phyloP scores from a whole-genome alignment of 352 stramenopile genomes.

The Pythium phragmitis region DNA sequence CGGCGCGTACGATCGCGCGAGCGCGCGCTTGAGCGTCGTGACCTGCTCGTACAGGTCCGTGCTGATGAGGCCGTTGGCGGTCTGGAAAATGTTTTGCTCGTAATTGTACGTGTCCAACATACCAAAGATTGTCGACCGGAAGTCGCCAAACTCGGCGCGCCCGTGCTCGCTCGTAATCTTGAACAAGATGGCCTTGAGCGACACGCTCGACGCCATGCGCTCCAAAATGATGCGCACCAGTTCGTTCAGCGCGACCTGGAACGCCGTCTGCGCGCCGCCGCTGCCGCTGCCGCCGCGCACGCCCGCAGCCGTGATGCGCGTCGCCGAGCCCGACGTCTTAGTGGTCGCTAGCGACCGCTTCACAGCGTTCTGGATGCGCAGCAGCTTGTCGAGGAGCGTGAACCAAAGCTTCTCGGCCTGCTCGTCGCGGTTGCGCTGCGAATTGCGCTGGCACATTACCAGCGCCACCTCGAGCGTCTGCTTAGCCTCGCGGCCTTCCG shows the following conservation, averaged over 20 bases:
- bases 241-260: conserved; percentile 89
- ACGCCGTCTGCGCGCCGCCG: conserved; percentile 75
- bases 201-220: conserved; percentile 93
- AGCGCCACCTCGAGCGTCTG: conserved; percentile 90
- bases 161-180: conserved; percentile 95
- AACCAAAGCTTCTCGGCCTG: conserved; percentile 95
- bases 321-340: conserved; percentile 38
- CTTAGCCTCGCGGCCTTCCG: conserved; percentile 79
- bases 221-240: conserved; percentile 93
- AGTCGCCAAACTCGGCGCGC: conserved; percentile 91
- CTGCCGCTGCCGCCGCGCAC: conserved; percentile 49
- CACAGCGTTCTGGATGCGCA: conserved; percentile 92
- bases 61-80: conserved; percentile 79
- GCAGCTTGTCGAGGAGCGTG: conserved; percentile 91
- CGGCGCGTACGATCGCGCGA: conserved; percentile 67
- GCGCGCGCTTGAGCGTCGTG: conserved; percentile 71
- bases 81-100: conserved; percentile 90
- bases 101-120: conserved; percentile 94
- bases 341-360: conserved; percentile 86
- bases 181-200: conserved; percentile 91
- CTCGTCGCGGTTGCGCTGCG: conserved; percentile 76
- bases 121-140: conserved; percentile 92
- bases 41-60: conserved; percentile 85
- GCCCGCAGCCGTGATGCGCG: conserved; percentile 46
- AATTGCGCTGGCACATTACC: conserved; percentile 94